A percentile compares a stretch with the other conserved stretches of the same genome.
These are phyloP conservation scores for Mortierella polycephala DNA, from an alignment of 371 early-diverging fungal species.

Conservation along the genomic window DNA sequence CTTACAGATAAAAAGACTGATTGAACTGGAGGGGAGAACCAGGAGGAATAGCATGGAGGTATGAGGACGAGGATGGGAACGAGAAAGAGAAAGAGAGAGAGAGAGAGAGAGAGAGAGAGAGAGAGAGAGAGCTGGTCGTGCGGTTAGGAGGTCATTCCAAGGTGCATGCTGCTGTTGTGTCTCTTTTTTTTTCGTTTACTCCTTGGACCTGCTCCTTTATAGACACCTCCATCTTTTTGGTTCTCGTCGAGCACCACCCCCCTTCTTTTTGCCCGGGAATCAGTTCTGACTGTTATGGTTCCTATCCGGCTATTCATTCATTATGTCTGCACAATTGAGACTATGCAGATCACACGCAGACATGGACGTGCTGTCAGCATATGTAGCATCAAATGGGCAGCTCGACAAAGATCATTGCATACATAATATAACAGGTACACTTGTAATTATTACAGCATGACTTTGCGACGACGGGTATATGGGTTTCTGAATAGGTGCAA, in stretches of 20 bases:
- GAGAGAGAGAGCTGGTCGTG: slow-evolving; percentile 19
- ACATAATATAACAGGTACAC: too few species aligned
- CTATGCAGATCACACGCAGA: slow-evolving; percentile 11
- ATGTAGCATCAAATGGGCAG: too few species aligned
- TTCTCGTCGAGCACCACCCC: slow-evolving; percentile 2
- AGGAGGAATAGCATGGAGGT: not conserved
- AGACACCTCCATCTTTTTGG: slow-evolving; percentile 29
- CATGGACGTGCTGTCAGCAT: too few species aligned
- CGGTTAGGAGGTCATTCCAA: slow-evolving; percentile 23
- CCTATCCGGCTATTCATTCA: not conserved
- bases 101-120: slow-evolving; percentile 1
- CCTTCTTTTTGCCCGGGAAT: slow-evolving; percentile 18
- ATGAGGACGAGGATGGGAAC: not conserved
- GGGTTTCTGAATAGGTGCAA: too few species aligned
- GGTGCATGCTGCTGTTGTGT: slow-evolving; percentile 9
- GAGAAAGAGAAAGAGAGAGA: not conserved
- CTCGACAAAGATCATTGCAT: too few species aligned
- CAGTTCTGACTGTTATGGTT: not conserved
- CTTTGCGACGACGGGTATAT: too few species aligned
- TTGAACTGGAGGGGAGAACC: too few species aligned
- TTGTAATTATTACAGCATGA: too few species aligned
- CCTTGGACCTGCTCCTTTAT: slow-evolving; percentile 42
- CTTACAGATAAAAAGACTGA: not conserved
- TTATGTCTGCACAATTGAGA: slow-evolving; percentile 1
- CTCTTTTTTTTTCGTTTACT: slow-evolving; percentile 2